Conservation (phyloP, 495 filamentous ascomycete species). For the Podospora fimiseda region DNA sequence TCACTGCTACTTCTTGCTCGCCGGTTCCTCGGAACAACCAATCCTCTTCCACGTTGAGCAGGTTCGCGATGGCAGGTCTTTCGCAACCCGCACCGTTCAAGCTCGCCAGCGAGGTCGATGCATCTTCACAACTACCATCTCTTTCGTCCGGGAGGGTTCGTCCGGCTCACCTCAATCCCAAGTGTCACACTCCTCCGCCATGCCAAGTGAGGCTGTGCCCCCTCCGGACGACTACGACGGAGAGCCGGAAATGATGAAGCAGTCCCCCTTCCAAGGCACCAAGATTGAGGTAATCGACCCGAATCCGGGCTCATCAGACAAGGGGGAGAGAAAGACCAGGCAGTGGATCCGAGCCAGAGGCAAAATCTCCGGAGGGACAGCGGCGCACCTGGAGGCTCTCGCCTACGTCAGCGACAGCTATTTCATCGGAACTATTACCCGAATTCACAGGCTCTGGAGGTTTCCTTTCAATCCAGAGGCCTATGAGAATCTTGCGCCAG, state of each 20-base stretch:
- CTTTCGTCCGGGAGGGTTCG: constrained; percentile 69
- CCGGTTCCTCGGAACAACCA: constrained; percentile 74
- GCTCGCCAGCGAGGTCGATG: constrained; percentile 79
- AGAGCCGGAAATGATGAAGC: constrained; percentile 29
- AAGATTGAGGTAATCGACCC: constrained; percentile 43
- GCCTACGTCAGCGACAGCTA: constrained; percentile 89
- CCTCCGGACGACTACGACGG: constrained; percentile 33
- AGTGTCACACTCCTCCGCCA: constrained; percentile 53
- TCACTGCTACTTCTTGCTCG: constrained; percentile 98
- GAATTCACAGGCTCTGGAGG: constrained; percentile 68
- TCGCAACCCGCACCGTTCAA: constrained; percentile 91
- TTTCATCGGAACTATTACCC: constrained; percentile 83
- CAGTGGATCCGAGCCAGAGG: constrained; percentile 78
- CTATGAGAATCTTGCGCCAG: constrained; percentile 25
- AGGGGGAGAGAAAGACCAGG: constrained; percentile 62
- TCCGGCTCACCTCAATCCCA: constrained; percentile 48
- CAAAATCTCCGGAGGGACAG: constrained; percentile 64
- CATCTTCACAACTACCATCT: constrained; percentile 93
- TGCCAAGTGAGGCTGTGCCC: constrained; percentile 45
- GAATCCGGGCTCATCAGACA: constrained; percentile 27
- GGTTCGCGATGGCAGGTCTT: constrained; percentile 84
- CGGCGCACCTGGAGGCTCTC: constrained; percentile 76
- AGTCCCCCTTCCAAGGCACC: constrained; percentile 48
- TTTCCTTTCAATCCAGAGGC: constrained; percentile 39
- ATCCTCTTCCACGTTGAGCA: constrained; percentile 88